Evolutionary conservation across 805 yeast species (phyloP), one percentile per base, ranked within the genome.

Genomic region (Pichia sporocuriosa): DNA sequence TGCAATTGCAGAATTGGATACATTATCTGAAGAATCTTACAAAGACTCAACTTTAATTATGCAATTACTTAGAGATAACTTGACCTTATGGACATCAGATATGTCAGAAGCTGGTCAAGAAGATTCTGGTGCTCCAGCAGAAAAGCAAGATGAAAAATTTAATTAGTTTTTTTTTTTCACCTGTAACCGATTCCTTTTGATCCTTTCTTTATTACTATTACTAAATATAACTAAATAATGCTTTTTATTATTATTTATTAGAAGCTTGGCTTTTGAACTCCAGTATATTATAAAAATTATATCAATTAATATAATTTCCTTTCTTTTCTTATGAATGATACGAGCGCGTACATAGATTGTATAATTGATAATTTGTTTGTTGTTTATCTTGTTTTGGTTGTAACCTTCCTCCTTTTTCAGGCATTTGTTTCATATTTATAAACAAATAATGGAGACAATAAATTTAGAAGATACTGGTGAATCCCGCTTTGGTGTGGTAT

Each of bases 61-160:
- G 98, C 97, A 93, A 79, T 81, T 93, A 67, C 81, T 93, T 67
- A 84, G 97, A 74, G 97, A 93, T 72, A 90, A 90, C 79, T 76
- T 90, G 73, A 90, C 97, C 53, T 80, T 90, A 73, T 90, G 98
- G 98, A 88, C 96, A 54, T 79, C 85, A 38, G 96, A 87, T 64
- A 84, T 86, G 82, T 81, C 89, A 39, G 90, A 84, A 67, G 81
- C 88, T 48, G 79, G 77, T 50, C 79, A 73, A 58, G 79, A 77
- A 44, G 82, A 75, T 50, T 25, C 46, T 30, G 41, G 36, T 19
- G 41, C 35, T 6, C 40, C 33, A 26, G 30, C 32, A 25, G 38
- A 25, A 34, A 40, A 40, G 39, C 43, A 40, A 34, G 55, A 52
- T 31, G 59, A 55, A 42, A 55, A 56, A 30, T 16, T 17, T 15